Conservation (phyloP, 2,329 filamentous ascomycete species). For the Pseudomassariella vexata region DNA sequence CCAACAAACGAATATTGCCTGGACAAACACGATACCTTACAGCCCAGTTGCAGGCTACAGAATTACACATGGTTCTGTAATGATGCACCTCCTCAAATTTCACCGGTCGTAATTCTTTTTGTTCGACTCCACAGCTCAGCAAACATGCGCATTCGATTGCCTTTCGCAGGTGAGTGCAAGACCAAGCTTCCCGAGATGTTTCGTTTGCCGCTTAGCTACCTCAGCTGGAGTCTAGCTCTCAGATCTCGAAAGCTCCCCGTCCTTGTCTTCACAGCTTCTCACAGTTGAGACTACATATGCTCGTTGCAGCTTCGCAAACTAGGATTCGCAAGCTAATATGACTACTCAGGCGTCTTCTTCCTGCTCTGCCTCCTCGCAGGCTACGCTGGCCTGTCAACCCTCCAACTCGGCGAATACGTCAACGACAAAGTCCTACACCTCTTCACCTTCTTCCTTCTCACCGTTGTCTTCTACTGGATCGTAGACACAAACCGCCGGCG, state of each 20-base stretch:
- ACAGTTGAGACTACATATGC: too few species aligned
- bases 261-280: too few species aligned
- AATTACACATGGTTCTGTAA: too few species aligned
- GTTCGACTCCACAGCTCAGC: background rate
- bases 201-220: too few species aligned
- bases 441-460: constrained; percentile 84
- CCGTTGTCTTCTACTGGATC: constrained; percentile 91
- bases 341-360: constrained; percentile 57
- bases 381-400: constrained; percentile 70
- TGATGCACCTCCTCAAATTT: too few species aligned
- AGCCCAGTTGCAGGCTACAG: too few species aligned
- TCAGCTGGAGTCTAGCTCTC: background rate
- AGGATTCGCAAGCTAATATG: constrained; percentile 8
- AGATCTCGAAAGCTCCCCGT: background rate
- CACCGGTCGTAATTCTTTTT: too few species aligned
- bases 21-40: too few species aligned
- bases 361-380: constrained; percentile 68
- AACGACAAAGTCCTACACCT: constrained; percentile 91
- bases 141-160: constrained; percentile 77
- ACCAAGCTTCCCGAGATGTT: constrained; percentile 3
- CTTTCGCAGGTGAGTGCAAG: constrained; percentile 70
- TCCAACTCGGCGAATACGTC: constrained; percentile 51
- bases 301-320: constrained; percentile 1
- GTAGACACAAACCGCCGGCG: constrained; percentile 85
- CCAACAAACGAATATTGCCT: too few species aligned